These are phyloP conservation scores for Aspergillus diversus DNA, from an alignment of 495 filamentous ascomycete genomes.

Conservation along the genomic window DNA sequence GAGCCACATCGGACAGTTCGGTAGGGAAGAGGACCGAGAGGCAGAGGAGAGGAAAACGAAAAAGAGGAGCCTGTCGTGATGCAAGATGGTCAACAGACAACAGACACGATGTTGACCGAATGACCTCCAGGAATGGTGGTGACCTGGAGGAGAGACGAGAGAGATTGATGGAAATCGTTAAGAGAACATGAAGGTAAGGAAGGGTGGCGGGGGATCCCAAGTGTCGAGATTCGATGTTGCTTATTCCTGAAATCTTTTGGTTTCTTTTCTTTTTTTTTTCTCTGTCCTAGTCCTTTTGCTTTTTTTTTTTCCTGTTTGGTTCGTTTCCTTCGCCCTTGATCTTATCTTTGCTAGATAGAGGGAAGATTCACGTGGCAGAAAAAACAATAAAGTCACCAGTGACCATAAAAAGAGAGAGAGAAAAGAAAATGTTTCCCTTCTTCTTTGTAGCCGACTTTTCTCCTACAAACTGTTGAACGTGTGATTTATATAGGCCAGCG, in stretches of 20 bases:
- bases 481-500: too few species aligned
- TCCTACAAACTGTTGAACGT: too few species aligned
- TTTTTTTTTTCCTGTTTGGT: constrained; percentile 7
- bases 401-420: neutral
- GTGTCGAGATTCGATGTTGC: neutral
- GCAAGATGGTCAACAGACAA: neutral
- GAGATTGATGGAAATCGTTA: constrained; percentile 12
- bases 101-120: constrained; percentile 1
- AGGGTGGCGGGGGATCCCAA: too few species aligned
- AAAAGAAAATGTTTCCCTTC: too few species aligned
- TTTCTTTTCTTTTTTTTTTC: neutral
- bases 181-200: constrained; percentile 10
- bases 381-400: neutral
- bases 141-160: constrained; percentile 11
- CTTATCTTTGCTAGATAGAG: constrained; percentile 20
- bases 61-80: constrained; percentile 8
- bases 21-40: neutral
- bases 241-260: neutral
- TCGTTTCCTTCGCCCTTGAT: constrained; percentile 10
- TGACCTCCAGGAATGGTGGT: constrained; percentile 11
- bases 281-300: constrained; percentile 6
- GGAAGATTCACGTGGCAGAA: constrained; percentile 18
- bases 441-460: too few species aligned
- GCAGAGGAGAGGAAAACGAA: constrained; percentile 10
- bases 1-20: constrained; percentile 63